Base-by-base conservation (phyloP, 2,329 filamentous ascomycete species). In the Zasmidium citrigriseum region DNA sequence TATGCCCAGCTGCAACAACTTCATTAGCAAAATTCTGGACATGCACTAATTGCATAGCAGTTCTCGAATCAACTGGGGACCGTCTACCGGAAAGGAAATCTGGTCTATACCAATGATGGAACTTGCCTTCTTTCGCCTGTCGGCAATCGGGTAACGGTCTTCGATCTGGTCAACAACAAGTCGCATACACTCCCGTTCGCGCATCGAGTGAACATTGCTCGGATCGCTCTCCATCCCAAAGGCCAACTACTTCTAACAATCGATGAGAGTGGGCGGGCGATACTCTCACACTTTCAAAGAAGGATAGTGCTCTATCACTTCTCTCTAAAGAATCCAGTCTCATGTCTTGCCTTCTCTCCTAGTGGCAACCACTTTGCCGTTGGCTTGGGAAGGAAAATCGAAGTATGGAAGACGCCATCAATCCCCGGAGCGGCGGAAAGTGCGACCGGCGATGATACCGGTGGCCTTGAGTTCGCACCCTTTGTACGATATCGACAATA, bases 31-130 rank as follows among this genome's bases (percentile, higher is more conserved):
- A n/a, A n/a, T 41, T 41, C 34, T n/a, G 34, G 16, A 52, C 34
- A 21, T 21, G 27, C 53, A 52, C 59, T 65, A 50, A 64, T 59
- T 23, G 59, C 59, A 59, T 58, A 51, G 23, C 71, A 97, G 93
- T 99, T 99, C 80, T 96, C 93, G 75, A 99, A 98, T 78, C 85
- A 99, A 75, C 86, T 99, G 72, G 96, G 95, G 74, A 99, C 95
- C 68, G 95, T 99, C 73, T 99, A 98, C 82, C 91, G 92, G 80
- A 91, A 93, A 85, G 95, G 96, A 78, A 99, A 98, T 76, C 85
- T 99, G 71, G 84, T 97, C 73, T 99, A 96, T 81, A 96, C 91
- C 70, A 91, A 93, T 61, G 93, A 99, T 84, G 96, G 96, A 73
- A 95, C 91, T 70, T 93, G 91, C 78, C 84, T 99, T 65, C 90